These are phyloP conservation scores for Brassica rapa DNA, from an alignment of 345 rosid species.

Conservation along the genomic window DNA sequence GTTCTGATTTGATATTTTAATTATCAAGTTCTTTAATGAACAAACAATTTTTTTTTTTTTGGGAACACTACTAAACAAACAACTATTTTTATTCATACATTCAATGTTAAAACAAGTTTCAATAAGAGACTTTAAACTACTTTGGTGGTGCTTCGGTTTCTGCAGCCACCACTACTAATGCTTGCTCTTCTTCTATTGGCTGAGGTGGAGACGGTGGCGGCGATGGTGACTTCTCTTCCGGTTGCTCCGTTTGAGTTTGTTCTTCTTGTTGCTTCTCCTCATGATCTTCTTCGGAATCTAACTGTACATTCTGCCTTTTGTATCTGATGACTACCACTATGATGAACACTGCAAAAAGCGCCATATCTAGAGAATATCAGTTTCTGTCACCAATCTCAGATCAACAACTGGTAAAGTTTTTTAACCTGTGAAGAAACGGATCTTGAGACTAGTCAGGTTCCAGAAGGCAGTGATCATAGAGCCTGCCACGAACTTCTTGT, in stretches of 20 bases:
- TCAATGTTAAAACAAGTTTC: background rate
- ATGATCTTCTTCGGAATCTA: slow-evolving; percentile 40
- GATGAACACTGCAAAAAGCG: slow-evolving; percentile 65
- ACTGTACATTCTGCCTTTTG: slow-evolving; percentile 53
- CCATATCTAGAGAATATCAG: background rate
- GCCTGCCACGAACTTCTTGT: slow-evolving; percentile 81
- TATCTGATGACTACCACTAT: slow-evolving; percentile 65
- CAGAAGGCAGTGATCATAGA: slow-evolving; percentile 79
- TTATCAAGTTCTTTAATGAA: background rate
- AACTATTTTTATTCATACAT: too few species aligned
- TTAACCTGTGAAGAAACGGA: slow-evolving; percentile 75
- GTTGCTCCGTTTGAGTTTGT: slow-evolving; percentile 20
- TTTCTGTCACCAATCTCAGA: background rate
- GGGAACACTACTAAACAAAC: too few species aligned
- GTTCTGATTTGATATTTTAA: background rate
- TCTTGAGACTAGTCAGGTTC: slow-evolving; percentile 80
- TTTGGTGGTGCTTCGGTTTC: slow-evolving; percentile 21
- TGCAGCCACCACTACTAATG: slow-evolving; percentile 51
- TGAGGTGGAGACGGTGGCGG: background rate
- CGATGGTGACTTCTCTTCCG: slow-evolving; percentile 4
- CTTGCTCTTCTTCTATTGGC: slow-evolving; percentile 39
- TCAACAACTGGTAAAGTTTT: background rate
- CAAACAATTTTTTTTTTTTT: too few species aligned
- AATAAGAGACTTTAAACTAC: background rate
- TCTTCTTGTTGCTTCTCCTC: slow-evolving; percentile 36